A percentile compares a stretch with the other conserved stretches of the same genome.
Evolutionary conservation across 116 monocot species (phyloP).

Genomic region (Zostera marina): DNA sequence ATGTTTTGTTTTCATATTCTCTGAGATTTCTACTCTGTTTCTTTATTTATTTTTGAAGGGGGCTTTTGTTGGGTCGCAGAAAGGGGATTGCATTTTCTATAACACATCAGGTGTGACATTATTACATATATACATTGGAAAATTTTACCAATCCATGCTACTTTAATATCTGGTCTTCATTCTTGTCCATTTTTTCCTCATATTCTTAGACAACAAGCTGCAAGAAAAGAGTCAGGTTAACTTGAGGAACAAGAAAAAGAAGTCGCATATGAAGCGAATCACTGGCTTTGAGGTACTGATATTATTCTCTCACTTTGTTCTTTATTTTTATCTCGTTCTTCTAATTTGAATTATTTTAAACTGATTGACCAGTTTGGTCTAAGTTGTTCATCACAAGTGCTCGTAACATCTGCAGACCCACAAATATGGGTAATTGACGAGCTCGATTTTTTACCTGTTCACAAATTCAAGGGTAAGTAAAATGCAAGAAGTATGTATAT

Average conservation of each 20-base stretch:
- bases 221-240: slow-evolving; percentile 36
- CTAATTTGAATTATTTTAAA: not conserved
- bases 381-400: slow-evolving; percentile 48
- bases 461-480: slow-evolving; percentile 57
- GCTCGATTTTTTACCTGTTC: slow-evolving; percentile 30
- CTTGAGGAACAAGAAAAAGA: slow-evolving; percentile 60
- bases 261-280: slow-evolving; percentile 48
- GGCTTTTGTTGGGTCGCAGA: slow-evolving; percentile 58
- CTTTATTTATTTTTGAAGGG: slow-evolving; percentile 21
- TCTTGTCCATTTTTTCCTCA: not conserved
- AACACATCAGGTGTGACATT: slow-evolving; percentile 36
- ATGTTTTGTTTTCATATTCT: not conserved
- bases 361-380: slow-evolving; percentile 35
- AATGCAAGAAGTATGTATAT: not conserved
- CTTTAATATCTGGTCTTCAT: not conserved
- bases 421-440: slow-evolving; percentile 46
- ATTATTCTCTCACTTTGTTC: not conserved
- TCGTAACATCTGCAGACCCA: slow-evolving; percentile 68
- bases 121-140: not conserved
- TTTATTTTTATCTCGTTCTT: not conserved
- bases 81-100: slow-evolving; percentile 49
- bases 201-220: slow-evolving; percentile 50
- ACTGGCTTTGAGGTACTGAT: slow-evolving; percentile 71
- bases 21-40: not conserved
- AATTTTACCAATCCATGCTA: not conserved